phyloP scores from a whole-genome alignment of 2,329 filamentous ascomycete species.

The Chrysoporthe puriensis region DNA sequence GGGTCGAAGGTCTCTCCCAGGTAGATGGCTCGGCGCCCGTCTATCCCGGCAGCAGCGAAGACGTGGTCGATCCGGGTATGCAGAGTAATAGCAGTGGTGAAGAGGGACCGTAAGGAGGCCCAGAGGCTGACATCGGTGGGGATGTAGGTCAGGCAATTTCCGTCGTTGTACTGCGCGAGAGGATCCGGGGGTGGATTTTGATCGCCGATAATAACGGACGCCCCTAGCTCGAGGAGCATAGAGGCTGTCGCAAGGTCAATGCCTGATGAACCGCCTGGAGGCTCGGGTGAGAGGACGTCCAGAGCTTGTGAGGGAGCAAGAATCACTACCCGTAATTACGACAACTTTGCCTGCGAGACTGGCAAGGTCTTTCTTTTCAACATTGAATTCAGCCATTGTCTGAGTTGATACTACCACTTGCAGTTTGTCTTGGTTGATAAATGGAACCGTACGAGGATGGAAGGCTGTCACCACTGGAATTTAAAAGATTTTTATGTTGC shows the following conservation, averaged over 20 bases:
- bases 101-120: neutral
- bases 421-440: neutral
- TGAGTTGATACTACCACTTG: neutral
- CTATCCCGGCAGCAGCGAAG: conserved; percentile 18
- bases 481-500: neutral
- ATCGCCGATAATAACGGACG: conserved; percentile 8
- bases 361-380: conserved; percentile 23
- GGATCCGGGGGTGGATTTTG: neutral
- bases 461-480: neutral
- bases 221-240: conserved; percentile 6
- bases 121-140: conserved; percentile 4
- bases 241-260: conserved; percentile 4
- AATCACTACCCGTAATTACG: conserved; percentile 3
- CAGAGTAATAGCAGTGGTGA: neutral
- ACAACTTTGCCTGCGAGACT: conserved; percentile 5
- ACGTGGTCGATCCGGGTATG: conserved; percentile 13
- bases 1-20: neutral
- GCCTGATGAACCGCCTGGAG: conserved; percentile 6
- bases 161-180: neutral
- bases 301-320: no score
- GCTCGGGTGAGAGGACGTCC: neutral
- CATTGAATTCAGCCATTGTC: conserved; percentile 37
- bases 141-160: neutral
- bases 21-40: neutral
- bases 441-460: neutral